phyloP scores from a whole-genome alignment of 805 yeast species.

The Lipomyces yamadae region DNA sequence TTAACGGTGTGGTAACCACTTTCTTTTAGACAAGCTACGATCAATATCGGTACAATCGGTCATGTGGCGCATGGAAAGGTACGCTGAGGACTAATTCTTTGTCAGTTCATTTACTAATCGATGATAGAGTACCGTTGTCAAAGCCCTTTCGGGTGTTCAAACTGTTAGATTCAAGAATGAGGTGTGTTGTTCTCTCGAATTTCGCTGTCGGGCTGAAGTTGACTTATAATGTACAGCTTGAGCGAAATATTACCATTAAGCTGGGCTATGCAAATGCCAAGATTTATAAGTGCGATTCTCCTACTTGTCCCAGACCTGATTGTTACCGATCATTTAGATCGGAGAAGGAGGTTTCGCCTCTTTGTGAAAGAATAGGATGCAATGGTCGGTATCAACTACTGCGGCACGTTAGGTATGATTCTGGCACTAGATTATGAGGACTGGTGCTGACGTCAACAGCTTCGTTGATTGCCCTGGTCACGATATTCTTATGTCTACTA shows the following conservation, averaged over 20 bases:
- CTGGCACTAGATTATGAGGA: neutral
- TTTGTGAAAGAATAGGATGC: conserved; percentile 86
- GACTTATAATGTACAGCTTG: conserved; percentile 51
- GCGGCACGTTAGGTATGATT: conserved; percentile 69
- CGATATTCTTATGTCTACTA: conserved; percentile 99
- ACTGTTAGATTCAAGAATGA: conserved; percentile 99
- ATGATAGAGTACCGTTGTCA: conserved; percentile 73
- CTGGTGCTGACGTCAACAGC: conserved; percentile 48
- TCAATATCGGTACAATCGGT: conserved; percentile 96
- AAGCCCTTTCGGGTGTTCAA: conserved; percentile 97
- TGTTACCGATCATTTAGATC: conserved; percentile 94
- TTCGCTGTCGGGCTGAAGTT: neutral
- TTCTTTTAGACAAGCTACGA: conserved; percentile 87
- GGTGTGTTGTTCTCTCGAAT: conserved; percentile 32
- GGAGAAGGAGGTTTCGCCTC: conserved; percentile 93
- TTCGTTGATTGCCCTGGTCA: conserved; percentile 99
- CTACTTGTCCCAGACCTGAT: conserved; percentile 87
- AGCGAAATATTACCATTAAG: conserved; percentile 98
- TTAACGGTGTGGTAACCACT: neutral
- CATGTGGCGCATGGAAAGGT: conserved; percentile 92
- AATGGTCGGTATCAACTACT: conserved; percentile 85
- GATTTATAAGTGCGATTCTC: conserved; percentile 89
- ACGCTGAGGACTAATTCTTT: neutral
- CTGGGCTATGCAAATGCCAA: conserved; percentile 99
- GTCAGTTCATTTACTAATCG: conserved; percentile 2